Conservation (phyloP, 1,284 basidiomycete species). For the Moesziomyces globuligerus region DNA sequence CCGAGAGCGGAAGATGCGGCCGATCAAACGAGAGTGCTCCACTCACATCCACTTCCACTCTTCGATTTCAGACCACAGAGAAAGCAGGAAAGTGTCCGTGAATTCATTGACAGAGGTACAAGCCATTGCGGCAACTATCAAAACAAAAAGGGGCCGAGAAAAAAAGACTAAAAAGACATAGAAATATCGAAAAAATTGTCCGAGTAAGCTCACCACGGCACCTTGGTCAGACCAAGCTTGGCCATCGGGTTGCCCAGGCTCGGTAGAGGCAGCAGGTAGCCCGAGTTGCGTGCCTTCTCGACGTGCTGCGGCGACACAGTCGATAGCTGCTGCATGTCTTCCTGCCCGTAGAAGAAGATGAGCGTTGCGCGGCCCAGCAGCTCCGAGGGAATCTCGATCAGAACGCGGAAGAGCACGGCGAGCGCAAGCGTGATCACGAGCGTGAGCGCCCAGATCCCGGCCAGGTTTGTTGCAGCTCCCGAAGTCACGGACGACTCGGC, state of each 20-base stretch:
- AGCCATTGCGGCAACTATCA: background rate
- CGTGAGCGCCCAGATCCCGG: conserved; percentile 43
- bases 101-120: no score
- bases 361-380: conserved; percentile 38
- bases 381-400: conserved; percentile 42
- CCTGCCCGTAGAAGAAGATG: conserved; percentile 46
- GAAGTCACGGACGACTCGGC: conserved; percentile 17
- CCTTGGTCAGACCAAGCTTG: conserved; percentile 42
- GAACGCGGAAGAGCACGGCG: conserved; percentile 21
- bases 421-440: conserved; percentile 34
- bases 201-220: conserved; percentile 16
- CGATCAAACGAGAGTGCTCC: no score
- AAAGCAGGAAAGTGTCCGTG: no score
- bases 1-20: no score
- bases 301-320: conserved; percentile 21
- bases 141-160: background rate
- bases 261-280: conserved; percentile 32
- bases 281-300: conserved; percentile 29
- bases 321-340: conserved; percentile 32
- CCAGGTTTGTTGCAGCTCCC: conserved; percentile 25
- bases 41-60: no score
- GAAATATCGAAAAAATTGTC: background rate
- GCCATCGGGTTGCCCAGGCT: conserved; percentile 48
- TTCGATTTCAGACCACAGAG: no score
- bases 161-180: conserved; percentile 3